Conservation (phyloP, 139 green algal genomes). For the Nannochloris sp. region DNA sequence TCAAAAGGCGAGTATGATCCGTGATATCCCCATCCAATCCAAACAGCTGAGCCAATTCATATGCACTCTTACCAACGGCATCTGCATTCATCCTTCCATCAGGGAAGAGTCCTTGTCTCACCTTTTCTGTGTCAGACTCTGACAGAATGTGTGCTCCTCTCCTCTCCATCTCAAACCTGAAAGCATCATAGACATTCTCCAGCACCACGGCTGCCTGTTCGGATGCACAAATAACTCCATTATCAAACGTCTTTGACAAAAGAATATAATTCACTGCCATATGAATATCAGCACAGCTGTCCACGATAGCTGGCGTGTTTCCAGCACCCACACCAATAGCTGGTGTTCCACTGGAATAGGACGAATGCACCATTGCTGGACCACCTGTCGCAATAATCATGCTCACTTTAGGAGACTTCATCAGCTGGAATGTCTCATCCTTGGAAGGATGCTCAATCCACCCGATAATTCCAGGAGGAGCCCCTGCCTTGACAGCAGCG, state of each 20-base stretch:
- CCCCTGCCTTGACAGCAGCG: conserved; percentile 49
- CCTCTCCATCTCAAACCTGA: conserved; percentile 32
- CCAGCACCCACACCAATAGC: conserved; percentile 58
- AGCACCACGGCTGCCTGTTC: conserved; percentile 59
- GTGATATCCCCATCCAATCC: conserved; percentile 14
- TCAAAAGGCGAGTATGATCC: background rate
- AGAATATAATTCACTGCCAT: conserved; percentile 20
- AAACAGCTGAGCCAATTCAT: conserved; percentile 48
- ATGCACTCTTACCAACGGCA: conserved; percentile 51
- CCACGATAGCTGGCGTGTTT: conserved; percentile 62
- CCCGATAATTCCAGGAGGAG: conserved; percentile 44
- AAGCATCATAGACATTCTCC: conserved; percentile 38
- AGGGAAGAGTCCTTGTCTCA: conserved; percentile 35
- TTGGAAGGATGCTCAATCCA: conserved; percentile 51
- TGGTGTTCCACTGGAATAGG: conserved; percentile 55
- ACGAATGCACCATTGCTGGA: conserved; percentile 53
- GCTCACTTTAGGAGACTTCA: conserved; percentile 41
- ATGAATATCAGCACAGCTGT: conserved; percentile 48
- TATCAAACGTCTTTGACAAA: conserved; percentile 47
- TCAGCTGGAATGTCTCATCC: conserved; percentile 36
- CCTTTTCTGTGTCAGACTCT: conserved; percentile 44
- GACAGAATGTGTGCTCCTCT: conserved; percentile 54
- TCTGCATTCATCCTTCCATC: conserved; percentile 49
- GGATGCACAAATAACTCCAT: conserved; percentile 58
- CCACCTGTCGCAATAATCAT: conserved; percentile 60